Conservation (phyloP, 2,329 filamentous ascomycete species). For the Trematosphaeria pertusa region DNA sequence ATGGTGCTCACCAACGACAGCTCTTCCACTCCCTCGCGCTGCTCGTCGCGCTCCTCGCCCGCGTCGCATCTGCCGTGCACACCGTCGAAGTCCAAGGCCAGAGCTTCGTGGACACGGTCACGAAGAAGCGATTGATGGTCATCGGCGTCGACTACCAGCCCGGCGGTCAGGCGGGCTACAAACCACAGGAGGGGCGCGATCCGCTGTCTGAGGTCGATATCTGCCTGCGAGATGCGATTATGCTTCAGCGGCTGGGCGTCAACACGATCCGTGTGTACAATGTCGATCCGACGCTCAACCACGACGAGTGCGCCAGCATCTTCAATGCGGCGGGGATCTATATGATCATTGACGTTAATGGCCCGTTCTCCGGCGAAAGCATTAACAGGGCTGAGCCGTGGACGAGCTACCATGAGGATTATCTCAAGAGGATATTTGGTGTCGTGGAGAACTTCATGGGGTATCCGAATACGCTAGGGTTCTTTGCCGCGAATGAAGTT, state of each 20-base stretch:
- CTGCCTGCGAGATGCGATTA: slow-evolving; percentile 68
- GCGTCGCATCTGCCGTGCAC: slow-evolving; percentile 60
- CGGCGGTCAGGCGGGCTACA: slow-evolving; percentile 66
- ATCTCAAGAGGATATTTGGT: slow-evolving; percentile 65
- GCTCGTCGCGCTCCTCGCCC: slow-evolving; percentile 42
- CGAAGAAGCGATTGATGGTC: slow-evolving; percentile 66
- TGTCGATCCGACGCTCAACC: slow-evolving; percentile 64
- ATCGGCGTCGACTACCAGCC: slow-evolving; percentile 68
- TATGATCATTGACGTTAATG: slow-evolving; percentile 71
- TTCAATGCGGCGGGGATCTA: slow-evolving; percentile 73
- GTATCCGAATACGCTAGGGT: slow-evolving; percentile 70
- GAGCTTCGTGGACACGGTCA: slow-evolving; percentile 67
- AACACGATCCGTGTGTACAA: slow-evolving; percentile 73
- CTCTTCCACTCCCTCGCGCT: slow-evolving; percentile 35
- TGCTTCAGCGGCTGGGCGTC: slow-evolving; percentile 69
- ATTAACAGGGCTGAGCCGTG: slow-evolving; percentile 63
- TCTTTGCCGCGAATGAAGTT: slow-evolving; percentile 73
- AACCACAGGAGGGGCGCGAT: slow-evolving; percentile 57
- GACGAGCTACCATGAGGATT: slow-evolving; percentile 62
- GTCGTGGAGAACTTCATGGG: slow-evolving; percentile 71
- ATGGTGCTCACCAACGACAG: slow-evolving; percentile 23
- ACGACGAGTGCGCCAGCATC: slow-evolving; percentile 68
- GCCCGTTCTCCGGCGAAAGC: slow-evolving; percentile 62
- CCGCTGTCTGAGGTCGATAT: slow-evolving; percentile 63
- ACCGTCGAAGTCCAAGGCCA: slow-evolving; percentile 64